Evolutionary conservation across 768 basidiomycete species (phyloP).

Genomic region (Tricholoma hemisulphureum): DNA sequence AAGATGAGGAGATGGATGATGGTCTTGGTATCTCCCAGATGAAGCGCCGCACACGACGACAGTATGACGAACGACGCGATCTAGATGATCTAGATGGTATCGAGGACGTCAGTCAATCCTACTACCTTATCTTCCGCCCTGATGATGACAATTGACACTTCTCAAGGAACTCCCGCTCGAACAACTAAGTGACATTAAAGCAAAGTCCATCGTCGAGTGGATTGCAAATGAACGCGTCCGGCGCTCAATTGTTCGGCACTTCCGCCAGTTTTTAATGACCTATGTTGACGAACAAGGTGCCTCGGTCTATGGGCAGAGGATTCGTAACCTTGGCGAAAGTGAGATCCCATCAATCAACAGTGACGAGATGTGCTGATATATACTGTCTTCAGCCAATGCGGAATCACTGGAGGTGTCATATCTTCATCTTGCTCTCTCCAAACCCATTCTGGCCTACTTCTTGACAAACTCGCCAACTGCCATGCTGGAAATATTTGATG

Average conservation of each 20-base stretch:
- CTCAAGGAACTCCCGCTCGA: slow-evolving; percentile 88
- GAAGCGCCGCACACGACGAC: slow-evolving; percentile 79
- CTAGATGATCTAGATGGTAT: slow-evolving; percentile 88
- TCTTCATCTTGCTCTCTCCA: slow-evolving; percentile 87
- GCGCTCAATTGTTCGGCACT: slow-evolving; percentile 86
- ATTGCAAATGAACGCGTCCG: slow-evolving; percentile 90
- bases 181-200: slow-evolving; percentile 96
- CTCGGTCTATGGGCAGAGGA: slow-evolving; percentile 93
- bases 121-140: not conserved
- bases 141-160: slow-evolving; percentile 8
- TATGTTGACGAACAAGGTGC: slow-evolving; percentile 89
- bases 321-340: slow-evolving; percentile 95
- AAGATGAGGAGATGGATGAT: slow-evolving; percentile 68
- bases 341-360: slow-evolving; percentile 22
- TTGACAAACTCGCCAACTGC: slow-evolving; percentile 90
- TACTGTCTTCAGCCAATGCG: slow-evolving; percentile 68
- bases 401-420: slow-evolving; percentile 98
- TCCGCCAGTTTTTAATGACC: slow-evolving; percentile 93
- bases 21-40: slow-evolving; percentile 68
- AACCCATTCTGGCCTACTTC: slow-evolving; percentile 96
- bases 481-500: slow-evolving; percentile 93
- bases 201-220: slow-evolving; percentile 97
- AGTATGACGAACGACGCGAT: slow-evolving; percentile 92
- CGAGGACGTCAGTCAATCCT: slow-evolving; percentile 66
- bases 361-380: not conserved